Base-by-base conservation (phyloP, 495 filamentous ascomycete species). In the Patellaria atrata region DNA sequence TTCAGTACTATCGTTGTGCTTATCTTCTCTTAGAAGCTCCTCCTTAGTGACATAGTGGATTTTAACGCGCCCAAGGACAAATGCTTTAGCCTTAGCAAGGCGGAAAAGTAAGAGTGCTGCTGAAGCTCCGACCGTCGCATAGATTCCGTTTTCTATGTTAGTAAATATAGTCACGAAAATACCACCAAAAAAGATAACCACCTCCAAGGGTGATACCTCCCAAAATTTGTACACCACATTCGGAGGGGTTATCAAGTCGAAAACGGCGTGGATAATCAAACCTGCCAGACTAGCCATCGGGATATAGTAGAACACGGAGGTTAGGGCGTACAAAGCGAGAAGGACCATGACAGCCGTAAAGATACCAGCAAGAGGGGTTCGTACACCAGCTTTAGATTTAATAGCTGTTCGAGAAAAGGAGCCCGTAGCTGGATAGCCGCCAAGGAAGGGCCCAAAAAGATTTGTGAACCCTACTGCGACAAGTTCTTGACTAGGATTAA, bases 321-420 rank as follows among this genome's bases (percentile, higher is more conserved):
- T 75, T n/a, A 96, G 63, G 10, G 82, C 83, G 50, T 96, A 97
- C 50, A 94, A 85, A 35, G 89, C 85, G 12, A 96, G 61, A 0
- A 96, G 70, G 3, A 97, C 89, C 5, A 97, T 74, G 13, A 76
- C 15, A 0, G 81, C 87, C 9, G 87, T 97, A 45, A 96, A 85
- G 16, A 86, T 64, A 61, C 89, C 89, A 5, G 82, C 87, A 35
- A 94, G 75, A 1, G 89, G 89, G 11, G 84, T 93, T 5, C 86
- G 77, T 2, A 96, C 89, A 48, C 89, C 89, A 27, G 89, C 86
- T 61, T 96, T 97, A 1, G 84, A 85, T 58, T 94, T 93, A 62
- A 97, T 94, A 14, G 89, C 89, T 30, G 89, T 96, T 19, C 89
- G 77, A 13, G 83, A 91, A 65, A 97, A 97, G 7, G 89, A 96